Base-by-base conservation (phyloP, 2,329 filamentous ascomycete species). In the Colletotrichum brevisporum region DNA sequence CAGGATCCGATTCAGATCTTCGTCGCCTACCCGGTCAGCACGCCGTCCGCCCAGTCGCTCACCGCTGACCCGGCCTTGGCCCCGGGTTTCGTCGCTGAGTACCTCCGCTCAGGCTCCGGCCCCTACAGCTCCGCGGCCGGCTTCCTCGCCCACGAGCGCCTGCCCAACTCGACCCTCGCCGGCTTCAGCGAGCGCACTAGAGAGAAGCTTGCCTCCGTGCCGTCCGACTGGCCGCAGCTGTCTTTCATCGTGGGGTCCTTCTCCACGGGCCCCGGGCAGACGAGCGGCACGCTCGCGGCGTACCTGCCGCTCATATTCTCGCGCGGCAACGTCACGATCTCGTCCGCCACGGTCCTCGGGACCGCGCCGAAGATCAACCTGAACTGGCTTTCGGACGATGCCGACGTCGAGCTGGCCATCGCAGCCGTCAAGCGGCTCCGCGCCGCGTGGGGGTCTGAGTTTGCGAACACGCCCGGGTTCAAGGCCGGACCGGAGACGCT, bases 1-100 rank as follows among this genome's bases (percentile, higher is more conserved):
- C 90, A 97, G 70, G 90, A 88, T 3, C 98, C 96, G 0, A 83
- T 97, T 26, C 88, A 95, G 67, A 60, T 69, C 12, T 66, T 60
- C 27, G 62, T 69, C 43, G 62, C 63, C 6, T 67, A 56, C 39
- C 63, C 63, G 39, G 63, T 70, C 12, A 58, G 31, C 45, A 70
- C 57, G 15, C 52, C 56, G 10, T 60, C 63, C 1, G 63, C 60
- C 3, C 63, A 67, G 27, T 62, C 63, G 26, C 56, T 70, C 15
- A 58, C 58, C 12, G 58, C 58, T n/a, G 55, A 67, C 36, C 63
- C 63, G 13, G 45, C 52, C 0, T 26, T 54, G 13, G 26, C 57
- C 45, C 43, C 50, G 1, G 50, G 16, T 1, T 57, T 58, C 15
- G 27, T 70, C 18, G 18, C 52, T 9, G 63, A 70, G n/a, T 70